Evolutionary conservation across 345 rosid species (phyloP), one percentile per base, ranked within the genome.

Genomic region (Moricandia moricandioides): DNA sequence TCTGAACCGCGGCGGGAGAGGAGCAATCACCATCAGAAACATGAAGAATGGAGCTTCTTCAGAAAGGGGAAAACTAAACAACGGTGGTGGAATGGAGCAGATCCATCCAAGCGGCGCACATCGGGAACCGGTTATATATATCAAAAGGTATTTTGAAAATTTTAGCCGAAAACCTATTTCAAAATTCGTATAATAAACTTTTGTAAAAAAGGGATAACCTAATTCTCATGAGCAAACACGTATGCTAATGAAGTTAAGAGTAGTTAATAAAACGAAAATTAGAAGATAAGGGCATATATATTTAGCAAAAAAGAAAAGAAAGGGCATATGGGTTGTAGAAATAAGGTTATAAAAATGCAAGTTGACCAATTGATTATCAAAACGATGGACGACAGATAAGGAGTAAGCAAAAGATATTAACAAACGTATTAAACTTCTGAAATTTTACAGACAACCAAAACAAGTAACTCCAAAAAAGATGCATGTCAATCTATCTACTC

Each of bases 361-460:
- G 71, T 70, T 70, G 80, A 65, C 62, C 16, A 77, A 64, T 64
- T 64, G 39, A 77, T 55, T 14, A 70, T n/a, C 16, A 69, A 56
- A 76, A 77, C 56, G 61, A 70, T 56, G 29, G 47, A 52, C 18
- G 31, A 34, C 12, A 47, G 57, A 52, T 9, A 33, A 12, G 43
- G 43, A 29, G 34, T 69, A 52, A 62, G 39, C 33, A 54, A 74
- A 39, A 74, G 35, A 65, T 39, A 73, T 75, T 60, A 49, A 39
- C 10, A 64, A 70, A 40, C 67, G 55, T 49, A 64, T 64, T 70
- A 11, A 47, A 52, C 33, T 12, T 71, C 17, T n/a, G 72, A 71
- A 47, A 65, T 65, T 56, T 57, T 45, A 65, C 61, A 70, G 76
- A 69, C 59, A 63, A 30, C 75, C 80, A 77, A 71, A 65, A 57